These are phyloP conservation scores for Xanthoconium separans DNA, from an alignment of 1,284 basidiomycete species.

Conservation along the genomic window DNA sequence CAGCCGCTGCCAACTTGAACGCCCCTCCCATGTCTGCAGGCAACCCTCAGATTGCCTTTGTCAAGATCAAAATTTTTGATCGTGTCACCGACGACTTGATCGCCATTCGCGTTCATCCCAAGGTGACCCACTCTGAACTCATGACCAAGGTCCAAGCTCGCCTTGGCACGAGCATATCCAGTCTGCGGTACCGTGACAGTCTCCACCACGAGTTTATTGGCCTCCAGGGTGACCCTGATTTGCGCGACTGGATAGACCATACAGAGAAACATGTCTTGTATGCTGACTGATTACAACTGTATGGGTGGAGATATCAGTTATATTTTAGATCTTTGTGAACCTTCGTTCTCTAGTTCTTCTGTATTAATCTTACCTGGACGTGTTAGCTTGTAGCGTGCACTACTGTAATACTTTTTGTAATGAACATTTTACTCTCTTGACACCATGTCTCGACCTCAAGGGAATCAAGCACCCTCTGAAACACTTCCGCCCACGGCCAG, in stretches of 20 bases:
- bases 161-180: constrained; percentile 72
- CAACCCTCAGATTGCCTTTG: constrained; percentile 80
- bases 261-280: constrained; percentile 90
- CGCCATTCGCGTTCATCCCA: constrained; percentile 96
- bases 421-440: background rate
- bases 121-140: constrained; percentile 81
- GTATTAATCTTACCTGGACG: constrained; percentile 7
- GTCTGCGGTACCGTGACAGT: constrained; percentile 75
- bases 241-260: constrained; percentile 79
- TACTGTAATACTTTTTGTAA: constrained; percentile 16
- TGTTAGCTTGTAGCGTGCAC: background rate
- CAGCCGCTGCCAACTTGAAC: constrained; percentile 50
- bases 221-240: constrained; percentile 67
- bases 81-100: constrained; percentile 90
- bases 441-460: constrained; percentile 55
- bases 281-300: constrained; percentile 46
- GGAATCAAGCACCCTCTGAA: constrained; percentile 46
- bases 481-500: constrained; percentile 87
- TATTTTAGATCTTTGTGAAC: constrained; percentile 27
- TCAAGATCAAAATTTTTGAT: constrained; percentile 99
- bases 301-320: constrained; percentile 15
- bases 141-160: constrained; percentile 90
- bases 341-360: constrained; percentile 13
- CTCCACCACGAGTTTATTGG: constrained; percentile 63
- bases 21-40: constrained; percentile 71